These are phyloP conservation scores for Diaporthe sp. DNA, from an alignment of 2,329 filamentous ascomycete species.

Conservation along the genomic window DNA sequence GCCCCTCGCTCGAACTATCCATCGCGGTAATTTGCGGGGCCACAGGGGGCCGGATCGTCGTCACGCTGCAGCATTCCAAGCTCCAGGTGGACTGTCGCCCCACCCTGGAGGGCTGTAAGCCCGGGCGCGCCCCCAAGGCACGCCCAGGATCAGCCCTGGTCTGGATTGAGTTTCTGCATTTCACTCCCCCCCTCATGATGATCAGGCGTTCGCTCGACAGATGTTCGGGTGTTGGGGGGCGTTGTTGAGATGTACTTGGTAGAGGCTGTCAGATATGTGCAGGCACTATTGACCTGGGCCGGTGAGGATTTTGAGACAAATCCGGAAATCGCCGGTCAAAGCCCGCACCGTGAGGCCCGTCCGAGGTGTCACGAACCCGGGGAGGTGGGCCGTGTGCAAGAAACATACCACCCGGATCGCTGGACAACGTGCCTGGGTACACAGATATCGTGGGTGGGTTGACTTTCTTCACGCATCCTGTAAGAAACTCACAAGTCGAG, in stretches of 20 bases:
- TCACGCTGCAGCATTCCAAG: slow-evolving; percentile 34
- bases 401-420: neutral
- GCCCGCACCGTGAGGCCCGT: slow-evolving; percentile 1
- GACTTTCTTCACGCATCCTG: neutral
- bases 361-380: neutral
- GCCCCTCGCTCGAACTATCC: slow-evolving; percentile 28
- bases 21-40: slow-evolving; percentile 34
- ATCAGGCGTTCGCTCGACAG: slow-evolving; percentile 28
- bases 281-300: neutral
- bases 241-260: slow-evolving; percentile 3
- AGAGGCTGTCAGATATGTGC: neutral
- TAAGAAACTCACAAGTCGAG: neutral
- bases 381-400: slow-evolving; percentile 10
- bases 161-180: slow-evolving; percentile 34
- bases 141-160: slow-evolving; percentile 30
- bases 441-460: neutral
- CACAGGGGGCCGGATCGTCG: slow-evolving; percentile 32
- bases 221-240: neutral
- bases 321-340: neutral
- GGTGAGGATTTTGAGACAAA: slow-evolving; percentile 18
- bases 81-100: slow-evolving; percentile 31
- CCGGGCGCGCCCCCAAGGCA: neutral
- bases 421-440: neutral
- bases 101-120: slow-evolving; percentile 31
- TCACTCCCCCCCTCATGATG: slow-evolving; percentile 26